phyloP scores from a whole-genome alignment of 2,329 filamentous ascomycete species.

The Aspergillus carbonarius region DNA sequence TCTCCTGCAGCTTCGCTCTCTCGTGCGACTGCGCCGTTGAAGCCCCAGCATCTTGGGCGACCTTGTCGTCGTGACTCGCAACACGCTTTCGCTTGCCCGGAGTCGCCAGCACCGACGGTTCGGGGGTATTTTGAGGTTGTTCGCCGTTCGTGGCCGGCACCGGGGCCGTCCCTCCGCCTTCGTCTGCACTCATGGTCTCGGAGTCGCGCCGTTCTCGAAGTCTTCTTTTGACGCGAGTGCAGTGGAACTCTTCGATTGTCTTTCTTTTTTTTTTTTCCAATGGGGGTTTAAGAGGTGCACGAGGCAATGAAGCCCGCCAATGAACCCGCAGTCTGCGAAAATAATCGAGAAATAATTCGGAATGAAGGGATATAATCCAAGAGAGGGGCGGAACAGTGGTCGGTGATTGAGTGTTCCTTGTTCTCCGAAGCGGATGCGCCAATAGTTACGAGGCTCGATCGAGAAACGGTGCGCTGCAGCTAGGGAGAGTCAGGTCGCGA shows the following conservation, averaged over 20 bases:
- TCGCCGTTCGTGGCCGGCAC: slow-evolving; percentile 38
- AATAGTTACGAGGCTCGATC: slow-evolving; percentile 27
- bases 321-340: not conserved
- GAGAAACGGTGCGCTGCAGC: slow-evolving; percentile 27
- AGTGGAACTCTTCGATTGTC: not conserved
- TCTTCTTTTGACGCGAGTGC: slow-evolving; percentile 21
- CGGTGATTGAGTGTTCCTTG: slow-evolving; percentile 21
- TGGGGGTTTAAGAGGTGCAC: not conserved
- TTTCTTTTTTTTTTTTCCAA: slow-evolving; percentile 4
- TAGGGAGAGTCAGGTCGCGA: slow-evolving; percentile 23
- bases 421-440: slow-evolving; percentile 29
- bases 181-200: slow-evolving; percentile 40
- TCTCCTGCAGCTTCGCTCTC: slow-evolving; percentile 34
- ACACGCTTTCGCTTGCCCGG: slow-evolving; percentile 45
- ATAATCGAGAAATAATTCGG: not conserved
- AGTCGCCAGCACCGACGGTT: slow-evolving; percentile 32
- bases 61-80: slow-evolving; percentile 33
- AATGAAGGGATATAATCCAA: not conserved
- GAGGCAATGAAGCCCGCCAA: slow-evolving; percentile 14
- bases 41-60: slow-evolving; percentile 23
- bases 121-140: slow-evolving; percentile 27
- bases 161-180: slow-evolving; percentile 30
- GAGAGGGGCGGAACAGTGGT: slow-evolving; percentile 9
- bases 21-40: slow-evolving; percentile 28
- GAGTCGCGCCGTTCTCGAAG: slow-evolving; percentile 24